A percentile compares a stretch with the other conserved stretches of the same genome.
Evolutionary conservation across 805 yeast genomes (phyloP).

Genomic region (Candida fluviatilis): DNA sequence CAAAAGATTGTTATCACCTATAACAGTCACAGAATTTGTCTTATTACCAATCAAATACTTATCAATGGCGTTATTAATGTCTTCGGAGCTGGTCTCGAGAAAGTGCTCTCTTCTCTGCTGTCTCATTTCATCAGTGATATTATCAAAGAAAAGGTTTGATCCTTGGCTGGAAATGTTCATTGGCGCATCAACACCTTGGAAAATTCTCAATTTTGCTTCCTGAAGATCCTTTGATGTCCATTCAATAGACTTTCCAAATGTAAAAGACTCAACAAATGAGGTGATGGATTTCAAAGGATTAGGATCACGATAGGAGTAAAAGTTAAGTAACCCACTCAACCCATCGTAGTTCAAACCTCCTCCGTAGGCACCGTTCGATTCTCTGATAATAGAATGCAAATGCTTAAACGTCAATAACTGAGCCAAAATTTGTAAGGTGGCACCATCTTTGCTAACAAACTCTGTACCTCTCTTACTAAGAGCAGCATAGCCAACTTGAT

Average conservation of each 20-base stretch:
- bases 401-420: constrained; percentile 78
- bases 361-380: constrained; percentile 97
- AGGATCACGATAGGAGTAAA: constrained; percentile 93
- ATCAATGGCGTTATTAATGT: constrained; percentile 62
- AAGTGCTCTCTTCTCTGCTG: constrained; percentile 75
- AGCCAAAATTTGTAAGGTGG: constrained; percentile 77
- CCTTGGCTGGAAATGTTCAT: constrained; percentile 79
- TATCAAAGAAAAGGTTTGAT: constrained; percentile 56
- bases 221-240: constrained; percentile 69
- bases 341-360: constrained; percentile 89
- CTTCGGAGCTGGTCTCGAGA: constrained; percentile 59
- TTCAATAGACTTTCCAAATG: constrained; percentile 36
- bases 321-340: constrained; percentile 72
- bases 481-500: constrained; percentile 84
- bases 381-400: constrained; percentile 85
- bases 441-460: constrained; percentile 71
- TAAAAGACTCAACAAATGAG: constrained; percentile 52
- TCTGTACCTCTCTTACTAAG: constrained; percentile 61
- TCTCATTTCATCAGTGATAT: constrained; percentile 71
- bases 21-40: constrained; percentile 34
- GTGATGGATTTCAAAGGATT: constrained; percentile 67
- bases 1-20: constrained; percentile 37
- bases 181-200: constrained; percentile 92
- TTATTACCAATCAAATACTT: constrained; percentile 47
- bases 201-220: constrained; percentile 86